A percentile compares a stretch with the other conserved stretches of the same genome.
These are phyloP conservation scores for Melanopsichium pennsylvanicum DNA, from an alignment of 1,284 basidiomycete species.

Conservation along the genomic window DNA sequence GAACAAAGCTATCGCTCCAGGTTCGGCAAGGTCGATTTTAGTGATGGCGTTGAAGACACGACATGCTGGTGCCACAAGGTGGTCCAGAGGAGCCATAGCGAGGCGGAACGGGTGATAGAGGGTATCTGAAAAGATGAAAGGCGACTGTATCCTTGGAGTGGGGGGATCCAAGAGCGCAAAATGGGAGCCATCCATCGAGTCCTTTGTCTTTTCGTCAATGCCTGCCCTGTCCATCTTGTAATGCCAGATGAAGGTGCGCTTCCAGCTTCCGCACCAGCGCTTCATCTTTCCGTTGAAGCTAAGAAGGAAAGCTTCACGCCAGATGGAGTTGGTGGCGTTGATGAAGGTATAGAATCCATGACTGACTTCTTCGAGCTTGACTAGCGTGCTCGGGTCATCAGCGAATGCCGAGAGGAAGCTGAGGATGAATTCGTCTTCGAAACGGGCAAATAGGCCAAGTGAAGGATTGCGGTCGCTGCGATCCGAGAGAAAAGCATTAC, in stretches of 20 bases:
- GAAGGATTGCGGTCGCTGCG: slow-evolving; percentile 37
- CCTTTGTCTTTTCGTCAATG: slow-evolving; percentile 24
- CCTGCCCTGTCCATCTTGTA: slow-evolving; percentile 17
- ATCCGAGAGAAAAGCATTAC: slow-evolving; percentile 54
- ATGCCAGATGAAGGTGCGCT: slow-evolving; percentile 48
- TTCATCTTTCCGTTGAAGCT: slow-evolving; percentile 42
- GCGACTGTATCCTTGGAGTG: slow-evolving; percentile 29
- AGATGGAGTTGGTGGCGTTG: slow-evolving; percentile 48
- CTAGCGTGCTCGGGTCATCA: slow-evolving; percentile 22
- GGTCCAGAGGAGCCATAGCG: slow-evolving; percentile 47
- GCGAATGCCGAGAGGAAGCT: slow-evolving; percentile 45
- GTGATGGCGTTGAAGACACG: slow-evolving; percentile 40
- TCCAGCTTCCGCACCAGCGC: slow-evolving; percentile 61
- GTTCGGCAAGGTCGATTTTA: slow-evolving; percentile 38
- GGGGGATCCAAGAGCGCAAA: slow-evolving; percentile 26
- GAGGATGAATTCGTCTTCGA: slow-evolving; percentile 54
- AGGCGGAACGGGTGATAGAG: slow-evolving; percentile 58
- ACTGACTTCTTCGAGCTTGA: slow-evolving; percentile 41
- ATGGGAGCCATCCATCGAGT: slow-evolving; percentile 22
- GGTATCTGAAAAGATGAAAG: slow-evolving; percentile 55
- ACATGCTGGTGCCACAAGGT: slow-evolving; percentile 29
- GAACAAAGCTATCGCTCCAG: slow-evolving; percentile 27
- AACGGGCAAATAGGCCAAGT: slow-evolving; percentile 44
- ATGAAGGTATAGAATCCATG: slow-evolving; percentile 50
- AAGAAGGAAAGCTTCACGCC: slow-evolving; percentile 51